phyloP scores from a whole-genome alignment of 1,284 basidiomycete species.

The Ustilago xerochloae region DNA sequence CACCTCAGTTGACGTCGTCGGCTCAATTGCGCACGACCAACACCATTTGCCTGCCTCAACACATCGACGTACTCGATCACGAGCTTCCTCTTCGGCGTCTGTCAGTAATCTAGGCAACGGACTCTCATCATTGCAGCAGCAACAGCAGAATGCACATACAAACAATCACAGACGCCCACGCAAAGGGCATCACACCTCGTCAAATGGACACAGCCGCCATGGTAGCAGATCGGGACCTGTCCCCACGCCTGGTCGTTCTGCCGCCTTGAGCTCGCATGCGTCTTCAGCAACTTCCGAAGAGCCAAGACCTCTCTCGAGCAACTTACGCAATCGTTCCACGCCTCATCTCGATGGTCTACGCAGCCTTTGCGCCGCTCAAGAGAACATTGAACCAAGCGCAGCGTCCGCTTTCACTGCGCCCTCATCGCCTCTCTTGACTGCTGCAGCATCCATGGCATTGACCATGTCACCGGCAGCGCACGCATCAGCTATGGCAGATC shows the following conservation, averaged over 20 bases:
- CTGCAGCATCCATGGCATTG: constrained; percentile 26
- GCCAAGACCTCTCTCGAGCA: constrained; percentile 5
- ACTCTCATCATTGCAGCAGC: neutral
- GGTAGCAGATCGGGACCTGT: constrained; percentile 22
- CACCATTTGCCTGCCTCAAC: neutral
- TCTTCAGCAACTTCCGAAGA: constrained; percentile 9
- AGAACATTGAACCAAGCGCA: neutral
- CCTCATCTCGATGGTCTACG: constrained; percentile 32
- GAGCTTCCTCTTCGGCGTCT: constrained; percentile 30
- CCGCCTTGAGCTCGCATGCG: neutral
- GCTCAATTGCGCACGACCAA: constrained; percentile 3
- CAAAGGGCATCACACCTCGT: constrained; percentile 14
- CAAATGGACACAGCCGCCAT: constrained; percentile 12
- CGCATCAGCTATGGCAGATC: constrained; percentile 19
- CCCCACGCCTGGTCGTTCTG: constrained; percentile 2
- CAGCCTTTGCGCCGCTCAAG: constrained; percentile 10
- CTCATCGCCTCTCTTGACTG: constrained; percentile 14
- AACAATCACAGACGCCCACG: constrained; percentile 5
- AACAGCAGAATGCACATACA: constrained; percentile 10
- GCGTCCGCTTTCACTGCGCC: constrained; percentile 26
- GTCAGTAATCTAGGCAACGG: constrained; percentile 6
- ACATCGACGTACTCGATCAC: constrained; percentile 17
- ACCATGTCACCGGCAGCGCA: constrained; percentile 33
- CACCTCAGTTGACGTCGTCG: neutral
- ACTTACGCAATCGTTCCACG: constrained; percentile 39